Conservation (phyloP, 345 rosid genomes). For the Brassica cretica region DNA sequence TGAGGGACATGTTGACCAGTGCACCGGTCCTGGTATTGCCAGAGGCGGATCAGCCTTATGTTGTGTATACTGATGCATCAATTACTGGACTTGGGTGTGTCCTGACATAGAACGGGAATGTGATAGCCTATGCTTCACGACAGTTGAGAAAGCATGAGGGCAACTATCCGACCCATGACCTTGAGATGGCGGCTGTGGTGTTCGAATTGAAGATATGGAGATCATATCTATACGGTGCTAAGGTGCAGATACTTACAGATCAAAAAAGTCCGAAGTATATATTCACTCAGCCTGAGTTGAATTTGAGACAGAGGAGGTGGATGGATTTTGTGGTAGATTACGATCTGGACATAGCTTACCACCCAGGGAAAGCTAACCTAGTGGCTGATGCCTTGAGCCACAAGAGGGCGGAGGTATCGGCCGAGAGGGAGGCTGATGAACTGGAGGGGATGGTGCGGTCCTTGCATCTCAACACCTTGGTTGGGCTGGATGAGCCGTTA, state of each 20-base stretch:
- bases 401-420: not conserved
- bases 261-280: not conserved
- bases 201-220: not conserved
- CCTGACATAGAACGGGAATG: not conserved
- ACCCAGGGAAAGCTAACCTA: not conserved
- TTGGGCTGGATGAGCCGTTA: too few relatives aligned
- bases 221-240: not conserved
- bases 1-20: too few relatives aligned
- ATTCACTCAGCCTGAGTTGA: not conserved
- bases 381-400: not conserved
- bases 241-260: not conserved
- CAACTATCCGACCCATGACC: not conserved
- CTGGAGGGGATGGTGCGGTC: too few relatives aligned
- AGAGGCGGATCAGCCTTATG: too few relatives aligned
- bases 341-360: not conserved
- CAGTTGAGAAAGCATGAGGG: not conserved
- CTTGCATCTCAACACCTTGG: too few relatives aligned
- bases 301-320: not conserved
- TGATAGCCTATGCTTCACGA: not conserved
- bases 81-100: not conserved
- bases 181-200: not conserved
- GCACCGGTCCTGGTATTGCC: too few relatives aligned
- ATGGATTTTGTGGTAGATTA: not conserved
- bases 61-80: too few relatives aligned
- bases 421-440: not conserved